These are phyloP conservation scores for Crithidia acanthocephali DNA, from an alignment of 208 protist genomes.

Conservation along the genomic window DNA sequence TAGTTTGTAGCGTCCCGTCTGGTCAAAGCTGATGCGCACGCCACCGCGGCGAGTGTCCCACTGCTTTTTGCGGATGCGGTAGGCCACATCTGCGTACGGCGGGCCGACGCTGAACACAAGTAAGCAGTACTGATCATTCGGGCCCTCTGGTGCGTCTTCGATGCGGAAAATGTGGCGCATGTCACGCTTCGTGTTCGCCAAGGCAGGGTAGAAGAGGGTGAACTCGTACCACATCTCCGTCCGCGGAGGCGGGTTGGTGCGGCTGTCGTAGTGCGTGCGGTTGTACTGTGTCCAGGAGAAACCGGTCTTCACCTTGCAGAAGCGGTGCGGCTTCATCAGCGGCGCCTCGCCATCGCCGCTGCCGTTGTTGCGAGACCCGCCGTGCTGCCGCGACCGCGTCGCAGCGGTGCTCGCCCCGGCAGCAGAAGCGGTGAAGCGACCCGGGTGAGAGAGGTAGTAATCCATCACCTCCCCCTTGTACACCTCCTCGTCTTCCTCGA, in stretches of 20 bases:
- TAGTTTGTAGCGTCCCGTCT: constrained; percentile 71
- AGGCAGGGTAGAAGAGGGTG: constrained; percentile 99
- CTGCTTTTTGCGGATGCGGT: constrained; percentile 96
- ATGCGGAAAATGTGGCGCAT: constrained; percentile 93
- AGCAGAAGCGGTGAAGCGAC: not conserved
- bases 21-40: constrained; percentile 96
- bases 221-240: constrained; percentile 99
- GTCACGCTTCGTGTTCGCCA: constrained; percentile 94
- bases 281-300: constrained; percentile 99
- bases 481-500: constrained; percentile 87
- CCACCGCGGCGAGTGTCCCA: constrained; percentile 96
- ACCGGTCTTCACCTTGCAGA: constrained; percentile 98
- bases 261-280: constrained; percentile 97
- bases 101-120: constrained; percentile 96
- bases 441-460: constrained; percentile 69
- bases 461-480: constrained; percentile 86
- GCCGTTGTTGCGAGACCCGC: constrained; percentile 12
- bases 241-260: constrained; percentile 99
- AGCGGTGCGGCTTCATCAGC: constrained; percentile 97
- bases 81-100: constrained; percentile 99
- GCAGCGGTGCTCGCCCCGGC: not conserved
- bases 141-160: constrained; percentile 70
- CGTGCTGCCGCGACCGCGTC: constrained; percentile 17
- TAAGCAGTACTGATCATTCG: constrained; percentile 89
- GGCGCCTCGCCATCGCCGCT: constrained; percentile 15